Base-by-base conservation (phyloP, 768 basidiomycete species). In the Suillus subalutaceus region DNA sequence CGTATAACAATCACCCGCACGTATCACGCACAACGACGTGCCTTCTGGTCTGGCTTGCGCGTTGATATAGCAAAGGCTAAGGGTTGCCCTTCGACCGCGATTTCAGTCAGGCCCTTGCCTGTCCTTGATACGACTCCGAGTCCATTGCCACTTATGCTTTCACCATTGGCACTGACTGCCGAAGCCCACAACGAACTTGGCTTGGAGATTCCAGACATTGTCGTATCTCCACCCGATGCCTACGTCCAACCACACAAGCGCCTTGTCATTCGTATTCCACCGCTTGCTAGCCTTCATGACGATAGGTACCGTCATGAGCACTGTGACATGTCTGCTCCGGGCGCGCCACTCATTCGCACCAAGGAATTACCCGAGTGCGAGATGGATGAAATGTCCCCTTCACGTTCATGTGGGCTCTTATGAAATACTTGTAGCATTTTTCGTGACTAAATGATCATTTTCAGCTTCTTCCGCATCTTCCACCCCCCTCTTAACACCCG, bases 1-100 rank as follows among this genome's bases (percentile, higher is more conserved):
- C 66, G 75, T 4, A 72, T 75, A 6, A 43, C 40, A 20, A 30
- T 60, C 41, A 73, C 58, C 10, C 80, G 78, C 18, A 83, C 83
- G 0, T 68, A 79, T 66, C 84, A 84, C 69, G 88, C 88, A 12
- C 83, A 81, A 63, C 79, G 72, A n/a, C 83, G 77, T 32, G 88
- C 88, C 5, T 69, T 66, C 15, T 66, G 66, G 16, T 79, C 83
- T n/a, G 79, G 81, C 37, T 83, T 88, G 41, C 69, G 65, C 7
- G 75, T 89, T 58, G 78, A 84, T 74, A 79, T 82, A 32, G 68
- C 72, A 18, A 76, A 72, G 32, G 85, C 87, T 1, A 72, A 77
- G 46, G 71, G 71, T 20, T 83, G 83, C 63, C 79, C 83, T 6
- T 76, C 74, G 15, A 71, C 67, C 41, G 68, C 74, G 9, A 77